Base-by-base conservation (phyloP, 2,329 filamentous ascomycete genomes). In the Colletotrichum gloeosporioides region DNA sequence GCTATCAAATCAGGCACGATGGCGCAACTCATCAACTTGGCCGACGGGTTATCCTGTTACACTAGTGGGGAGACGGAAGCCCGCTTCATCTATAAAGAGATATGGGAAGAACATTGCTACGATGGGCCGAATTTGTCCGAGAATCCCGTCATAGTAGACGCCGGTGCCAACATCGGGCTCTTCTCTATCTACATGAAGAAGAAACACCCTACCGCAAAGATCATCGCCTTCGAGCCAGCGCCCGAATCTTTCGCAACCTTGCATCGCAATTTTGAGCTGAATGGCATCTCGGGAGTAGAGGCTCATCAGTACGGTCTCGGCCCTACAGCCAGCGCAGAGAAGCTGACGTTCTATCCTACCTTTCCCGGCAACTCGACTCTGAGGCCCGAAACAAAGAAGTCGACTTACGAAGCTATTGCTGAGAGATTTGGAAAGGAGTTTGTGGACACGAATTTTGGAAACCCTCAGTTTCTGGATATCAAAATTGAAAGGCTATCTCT, bases 151-250 rank as follows among this genome's bases (percentile, higher is more conserved):
- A 73, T 80, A 13, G 64, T 82, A 44, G 80, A 81, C 44, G 79
- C 73, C n/a, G 81, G 81, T 22, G 81, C 79, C 59, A 79, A 82
- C 69, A 80, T 82, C 34, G 81, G 81, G 53, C 55, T 82, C 29
- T 82, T 82, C 72, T 76, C 71, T 31, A 29, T 81, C 3, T 82
- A 79, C 73, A 80, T 79, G 74, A 82, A 81, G 74, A 22, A 66
- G 10, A 78, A 79, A 64, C 79, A 80, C 53, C 81, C 81, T 2
- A 39, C 22, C 3, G 69, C 80, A n/a, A 73, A 68, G 13, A 79
- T 82, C 73, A 66, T 80, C 25, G 81, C 81, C 3, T 81, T 82
- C 36, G 80, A 82, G 76, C 80, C 81, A 5, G 80, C 77, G 5
- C 80, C 80, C 4, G 29, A 77, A 13, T 80, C 77, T 0, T 79